phyloP scores from a whole-genome alignment of 305 asterid genomes.

The Fraxinus latifolia region DNA sequence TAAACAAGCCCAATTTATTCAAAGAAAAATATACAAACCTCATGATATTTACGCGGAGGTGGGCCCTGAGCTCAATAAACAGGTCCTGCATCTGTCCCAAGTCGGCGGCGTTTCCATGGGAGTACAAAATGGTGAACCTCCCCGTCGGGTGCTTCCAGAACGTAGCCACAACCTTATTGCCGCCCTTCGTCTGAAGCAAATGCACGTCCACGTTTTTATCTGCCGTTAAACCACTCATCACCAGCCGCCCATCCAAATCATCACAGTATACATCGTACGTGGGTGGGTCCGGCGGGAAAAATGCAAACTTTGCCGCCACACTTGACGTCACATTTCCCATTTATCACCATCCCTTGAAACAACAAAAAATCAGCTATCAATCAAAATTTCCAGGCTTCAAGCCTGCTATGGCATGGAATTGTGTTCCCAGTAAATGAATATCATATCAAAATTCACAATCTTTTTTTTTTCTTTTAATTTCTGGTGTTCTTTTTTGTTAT shows the following conservation, averaged over 20 bases:
- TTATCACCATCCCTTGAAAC: conserved; percentile 20
- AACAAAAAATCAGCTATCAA: conserved; percentile 14
- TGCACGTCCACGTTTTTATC: conserved; percentile 84
- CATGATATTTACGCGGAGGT: conserved; percentile 92
- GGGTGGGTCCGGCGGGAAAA: conserved; percentile 96
- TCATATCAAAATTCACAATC: not conserved
- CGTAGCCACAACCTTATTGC: conserved; percentile 77
- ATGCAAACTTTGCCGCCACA: conserved; percentile 94
- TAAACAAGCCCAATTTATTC: conserved; percentile 9
- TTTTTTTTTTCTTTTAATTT: not conserved
- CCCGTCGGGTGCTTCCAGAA: conserved; percentile 87
- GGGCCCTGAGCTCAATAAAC: conserved; percentile 94
- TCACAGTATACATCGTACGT: conserved; percentile 79
- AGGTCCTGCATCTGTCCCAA: conserved; percentile 96
- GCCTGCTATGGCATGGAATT: conserved; percentile 17
- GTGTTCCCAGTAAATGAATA: conserved; percentile 3
- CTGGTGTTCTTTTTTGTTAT: conserved; percentile 6
- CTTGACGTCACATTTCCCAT: conserved; percentile 96
- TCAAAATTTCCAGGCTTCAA: conserved; percentile 24
- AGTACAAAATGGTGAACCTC: conserved; percentile 74
- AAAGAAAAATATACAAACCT: conserved; percentile 40
- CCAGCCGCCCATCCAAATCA: conserved; percentile 53
- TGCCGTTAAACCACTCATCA: conserved; percentile 73
- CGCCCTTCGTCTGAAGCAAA: conserved; percentile 71
- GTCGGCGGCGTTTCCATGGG: conserved; percentile 99